A percentile compares a stretch with the other conserved stretches of the same genome.
phyloP scores from a whole-genome alignment of 2,329 filamentous ascomycete genomes.

The Grosmannia penicillata region DNA sequence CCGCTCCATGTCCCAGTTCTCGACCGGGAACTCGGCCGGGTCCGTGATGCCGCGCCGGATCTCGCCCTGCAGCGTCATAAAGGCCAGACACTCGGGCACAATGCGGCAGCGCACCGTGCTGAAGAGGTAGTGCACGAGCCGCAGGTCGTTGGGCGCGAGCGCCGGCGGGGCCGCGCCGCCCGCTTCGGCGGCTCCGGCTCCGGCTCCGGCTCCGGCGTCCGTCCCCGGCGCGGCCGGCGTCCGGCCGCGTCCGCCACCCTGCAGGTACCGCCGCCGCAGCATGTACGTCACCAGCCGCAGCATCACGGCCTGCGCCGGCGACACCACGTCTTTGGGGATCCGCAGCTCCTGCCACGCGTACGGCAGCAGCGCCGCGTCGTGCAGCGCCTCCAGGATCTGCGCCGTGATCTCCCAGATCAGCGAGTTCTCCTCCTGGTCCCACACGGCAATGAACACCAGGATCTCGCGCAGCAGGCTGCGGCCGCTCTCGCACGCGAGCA shows the following conservation, averaged over 20 bases:
- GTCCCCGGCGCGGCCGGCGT: no score
- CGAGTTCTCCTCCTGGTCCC: constrained; percentile 87
- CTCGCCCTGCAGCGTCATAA: constrained; percentile 86
- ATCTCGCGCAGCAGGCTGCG: constrained; percentile 81
- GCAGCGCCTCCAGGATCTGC: constrained; percentile 86
- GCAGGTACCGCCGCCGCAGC: constrained; percentile 39
- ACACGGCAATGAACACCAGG: constrained; percentile 90
- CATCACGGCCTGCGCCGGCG: constrained; percentile 83
- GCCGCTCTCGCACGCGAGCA: constrained; percentile 79
- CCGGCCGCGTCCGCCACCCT: constrained; percentile 26
- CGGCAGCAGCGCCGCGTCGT: constrained; percentile 77
- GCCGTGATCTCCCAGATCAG: constrained; percentile 94
- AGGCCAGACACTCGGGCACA: constrained; percentile 83
- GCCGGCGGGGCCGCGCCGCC: not conserved
- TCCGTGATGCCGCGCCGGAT: constrained; percentile 65
- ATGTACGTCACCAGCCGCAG: constrained; percentile 84
- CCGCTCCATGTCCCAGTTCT: constrained; percentile 94
- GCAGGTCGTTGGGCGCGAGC: constrained; percentile 33
- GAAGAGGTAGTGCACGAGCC: constrained; percentile 74
- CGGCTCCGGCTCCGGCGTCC: no score
- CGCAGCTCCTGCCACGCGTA: constrained; percentile 85
- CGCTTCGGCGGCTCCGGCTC: no score
- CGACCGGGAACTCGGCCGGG: constrained; percentile 79
- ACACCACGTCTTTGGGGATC: constrained; percentile 91
- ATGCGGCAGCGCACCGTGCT: constrained; percentile 85